Conservation (phyloP, 2,329 filamentous ascomycete species). For the Rasamsonia emersonii region DNA sequence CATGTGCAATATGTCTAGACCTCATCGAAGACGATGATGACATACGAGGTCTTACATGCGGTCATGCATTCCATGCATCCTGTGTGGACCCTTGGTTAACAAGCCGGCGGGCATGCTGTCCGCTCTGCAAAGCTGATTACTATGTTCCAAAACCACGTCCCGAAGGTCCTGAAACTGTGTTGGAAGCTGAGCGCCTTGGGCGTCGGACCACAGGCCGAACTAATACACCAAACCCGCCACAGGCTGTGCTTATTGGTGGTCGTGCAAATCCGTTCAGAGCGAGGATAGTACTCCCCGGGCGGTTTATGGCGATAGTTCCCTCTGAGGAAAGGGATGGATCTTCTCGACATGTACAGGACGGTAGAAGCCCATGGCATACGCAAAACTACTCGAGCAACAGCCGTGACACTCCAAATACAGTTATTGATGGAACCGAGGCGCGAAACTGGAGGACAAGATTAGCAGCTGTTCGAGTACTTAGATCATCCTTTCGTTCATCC, state of each 20-base stretch:
- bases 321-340: slow-evolving; percentile 16
- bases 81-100: slow-evolving; percentile 97
- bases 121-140: slow-evolving; percentile 96
- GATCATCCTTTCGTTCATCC: not conserved
- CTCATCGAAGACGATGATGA: slow-evolving; percentile 91
- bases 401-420: not conserved
- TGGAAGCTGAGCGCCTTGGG: slow-evolving; percentile 22
- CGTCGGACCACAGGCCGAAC: slow-evolving; percentile 19
- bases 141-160: slow-evolving; percentile 86
- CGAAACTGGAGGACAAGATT: slow-evolving; percentile 1
- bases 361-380: too few relatives aligned
- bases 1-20: slow-evolving; percentile 94
- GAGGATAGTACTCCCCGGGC: slow-evolving; percentile 29
- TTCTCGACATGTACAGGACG: not conserved
- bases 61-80: slow-evolving; percentile 94
- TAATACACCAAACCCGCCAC: slow-evolving; percentile 22
- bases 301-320: slow-evolving; percentile 23
- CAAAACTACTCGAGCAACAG: too few relatives aligned
- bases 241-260: slow-evolving; percentile 26
- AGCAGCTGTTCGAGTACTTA: not conserved
- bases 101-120: slow-evolving; percentile 86
- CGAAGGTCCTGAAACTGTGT: slow-evolving; percentile 33
- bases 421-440: not conserved
- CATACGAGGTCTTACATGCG: slow-evolving; percentile 84
- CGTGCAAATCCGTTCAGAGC: slow-evolving; percentile 23